Base-by-base conservation (phyloP, 495 filamentous ascomycete species). In the Cercophora sp. region DNA sequence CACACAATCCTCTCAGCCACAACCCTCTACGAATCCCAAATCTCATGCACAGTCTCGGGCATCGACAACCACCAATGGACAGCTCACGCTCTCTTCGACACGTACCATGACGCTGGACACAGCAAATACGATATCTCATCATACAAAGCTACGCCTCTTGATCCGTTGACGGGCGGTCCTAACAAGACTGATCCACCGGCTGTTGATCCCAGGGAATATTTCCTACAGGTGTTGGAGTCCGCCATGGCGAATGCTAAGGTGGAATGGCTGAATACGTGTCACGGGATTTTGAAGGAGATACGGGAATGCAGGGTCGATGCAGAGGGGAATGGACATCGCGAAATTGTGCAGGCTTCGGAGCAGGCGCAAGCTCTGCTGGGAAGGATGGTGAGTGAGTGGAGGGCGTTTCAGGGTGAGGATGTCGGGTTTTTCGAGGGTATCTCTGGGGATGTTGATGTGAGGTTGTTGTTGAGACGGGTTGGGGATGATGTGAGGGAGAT, bases 41-140 rank as follows among this genome's bases (percentile, higher is more conserved):
- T 58, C 10, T 61, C 58, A 0, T 45, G 41, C 51, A 55, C 52
- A 47, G 34, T 61, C 41, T 41, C 39, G 6, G 58, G 58, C 19
- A 15, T 58, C 6, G 55, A 54, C 32, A 52, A 58, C 48, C 20
- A 11, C 15, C 48, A 40, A 25, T 61, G 55, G 55, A 55, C 55
- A 10, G 52, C 55, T 11, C 53, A 61, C 40, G 55, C 44, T 2
- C 48, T 58, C 37, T 58, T 61, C 24, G 58, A 61, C 35, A 58
- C 58, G 1, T 61, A 61, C 25, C 51, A 61, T 9, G 58, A 61
- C 20, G 37, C 48, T 10, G 48, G 55, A 1, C 39, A 48, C 4
- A 58, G 55, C 37, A 48, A 48, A 15, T 36, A 45, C 24, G 55
- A 57, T 29, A 35, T 58, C 16, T 42, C 35, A 0, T 25, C 16